These are phyloP conservation scores for Sclerotinia borealis DNA, from an alignment of 2,329 filamentous ascomycete genomes.

Conservation along the genomic window DNA sequence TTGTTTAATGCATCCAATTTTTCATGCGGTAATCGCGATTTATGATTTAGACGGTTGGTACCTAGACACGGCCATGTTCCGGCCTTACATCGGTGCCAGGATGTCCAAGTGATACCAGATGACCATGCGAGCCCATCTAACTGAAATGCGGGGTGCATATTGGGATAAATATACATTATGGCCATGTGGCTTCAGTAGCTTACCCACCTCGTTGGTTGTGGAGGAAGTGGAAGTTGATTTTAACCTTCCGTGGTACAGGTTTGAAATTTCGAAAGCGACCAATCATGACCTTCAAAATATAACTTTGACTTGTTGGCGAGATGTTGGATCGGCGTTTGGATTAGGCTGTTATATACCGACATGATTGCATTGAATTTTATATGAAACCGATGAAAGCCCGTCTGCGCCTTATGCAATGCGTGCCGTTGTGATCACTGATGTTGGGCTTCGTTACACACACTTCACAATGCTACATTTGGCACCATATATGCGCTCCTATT, in stretches of 20 bases:
- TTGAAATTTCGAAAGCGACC: not conserved
- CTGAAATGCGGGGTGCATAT: slow-evolving; percentile 10
- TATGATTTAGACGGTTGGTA: not conserved
- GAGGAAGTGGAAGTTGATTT: not conserved
- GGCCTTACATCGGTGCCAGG: slow-evolving; percentile 9
- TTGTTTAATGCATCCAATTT: not conserved
- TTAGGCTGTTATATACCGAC: not conserved
- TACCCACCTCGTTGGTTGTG: not conserved
- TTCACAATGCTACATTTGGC: not conserved
- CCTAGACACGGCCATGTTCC: slow-evolving; percentile 5
- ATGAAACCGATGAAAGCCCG: slow-evolving; percentile 10
- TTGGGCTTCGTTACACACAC: not conserved
- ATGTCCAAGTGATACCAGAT: slow-evolving; percentile 8
- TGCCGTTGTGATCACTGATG: not conserved
- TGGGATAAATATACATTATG: slow-evolving; percentile 5
- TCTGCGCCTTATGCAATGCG: not conserved
- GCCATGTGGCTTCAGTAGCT: slow-evolving; percentile 7
- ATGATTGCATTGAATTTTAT: not conserved
- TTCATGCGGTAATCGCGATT: not conserved
- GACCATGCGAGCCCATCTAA: slow-evolving; percentile 3
- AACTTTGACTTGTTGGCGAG: not conserved
- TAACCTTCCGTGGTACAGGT: not conserved
- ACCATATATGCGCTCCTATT: not conserved
- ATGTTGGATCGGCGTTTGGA: not conserved
- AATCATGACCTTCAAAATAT: not conserved